A percentile compares a stretch with the other conserved stretches of the same genome.
These are phyloP conservation scores for Vigna angularis DNA, from an alignment of 306 rosid species.

Conservation along the genomic window DNA sequence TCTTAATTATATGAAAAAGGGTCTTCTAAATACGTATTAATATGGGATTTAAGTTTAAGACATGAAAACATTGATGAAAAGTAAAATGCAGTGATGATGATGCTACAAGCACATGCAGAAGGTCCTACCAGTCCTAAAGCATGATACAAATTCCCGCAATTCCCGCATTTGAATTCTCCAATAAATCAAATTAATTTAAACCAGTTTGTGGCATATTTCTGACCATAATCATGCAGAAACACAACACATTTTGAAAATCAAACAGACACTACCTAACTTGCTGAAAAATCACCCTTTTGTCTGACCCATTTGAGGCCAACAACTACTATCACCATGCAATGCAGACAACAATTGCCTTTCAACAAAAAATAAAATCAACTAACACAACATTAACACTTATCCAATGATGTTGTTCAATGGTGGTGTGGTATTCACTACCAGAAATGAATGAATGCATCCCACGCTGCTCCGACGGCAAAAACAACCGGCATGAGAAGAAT, in stretches of 20 bases:
- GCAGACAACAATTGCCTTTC: constrained; percentile 29
- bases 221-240: constrained; percentile 6
- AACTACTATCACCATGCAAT: constrained; percentile 30
- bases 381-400: constrained; percentile 40
- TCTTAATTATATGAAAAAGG: too few relatives aligned
- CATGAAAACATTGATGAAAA: neutral
- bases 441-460: constrained; percentile 65
- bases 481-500: constrained; percentile 57
- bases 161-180: constrained; percentile 52
- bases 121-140: constrained; percentile 34
- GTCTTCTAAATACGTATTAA: neutral
- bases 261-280: constrained; percentile 41
- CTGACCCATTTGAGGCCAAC: constrained; percentile 44
- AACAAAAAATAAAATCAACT: neutral
- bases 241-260: constrained; percentile 40
- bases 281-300: constrained; percentile 22
- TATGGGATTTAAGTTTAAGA: neutral
- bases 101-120: constrained; percentile 13
- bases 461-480: constrained; percentile 66
- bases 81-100: neutral
- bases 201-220: constrained; percentile 38
- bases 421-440: constrained; percentile 40
- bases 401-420: constrained; percentile 26
- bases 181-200: constrained; percentile 48
- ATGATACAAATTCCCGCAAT: constrained; percentile 34